Conservation (phyloP, 2,329 filamentous ascomycete species). For the Xylaria sp. region DNA sequence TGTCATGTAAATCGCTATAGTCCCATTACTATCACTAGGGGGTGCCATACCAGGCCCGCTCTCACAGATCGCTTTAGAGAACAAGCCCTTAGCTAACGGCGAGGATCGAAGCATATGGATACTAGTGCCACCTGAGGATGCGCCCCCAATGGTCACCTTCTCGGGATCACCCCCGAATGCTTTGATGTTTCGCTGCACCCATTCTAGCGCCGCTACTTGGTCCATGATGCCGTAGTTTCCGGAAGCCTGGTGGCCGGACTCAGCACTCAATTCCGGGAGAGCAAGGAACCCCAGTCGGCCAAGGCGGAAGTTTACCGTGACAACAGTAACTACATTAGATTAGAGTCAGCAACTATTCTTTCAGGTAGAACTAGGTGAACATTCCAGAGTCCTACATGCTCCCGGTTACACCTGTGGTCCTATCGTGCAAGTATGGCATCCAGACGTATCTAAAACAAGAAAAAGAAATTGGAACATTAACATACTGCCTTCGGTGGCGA, state of each 20-base stretch:
- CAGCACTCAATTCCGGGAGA: conserved; percentile 22
- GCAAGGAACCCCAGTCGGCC: conserved; percentile 28
- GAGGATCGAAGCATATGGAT: conserved; percentile 19
- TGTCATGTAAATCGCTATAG: conserved; percentile 27
- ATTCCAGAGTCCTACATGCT: no score
- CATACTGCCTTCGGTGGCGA: conserved; percentile 21
- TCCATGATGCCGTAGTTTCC: conserved; percentile 33
- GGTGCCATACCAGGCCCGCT: conserved; percentile 31
- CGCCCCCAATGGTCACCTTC: conserved; percentile 24
- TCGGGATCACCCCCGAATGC: neutral
- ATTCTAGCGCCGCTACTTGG: conserved; percentile 26
- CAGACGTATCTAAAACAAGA: no score
- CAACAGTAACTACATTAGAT: conserved; percentile 25
- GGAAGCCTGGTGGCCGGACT: conserved; percentile 22
- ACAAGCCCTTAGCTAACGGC: conserved; percentile 27
- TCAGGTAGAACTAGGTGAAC: no score
- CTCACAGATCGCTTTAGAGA: conserved; percentile 27
- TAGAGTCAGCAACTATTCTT: no score
- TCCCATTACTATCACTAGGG: conserved; percentile 18
- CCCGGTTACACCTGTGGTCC: no score
- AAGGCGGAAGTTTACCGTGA: conserved; percentile 31
- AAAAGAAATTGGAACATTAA: no score
- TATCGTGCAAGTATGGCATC: no score
- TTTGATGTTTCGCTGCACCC: conserved; percentile 22
- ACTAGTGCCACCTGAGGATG: conserved; percentile 23